Percentiles rank a stretch among this genome's conserved stretches.
Evolutionary conservation across 495 filamentous ascomycete genomes (phyloP).

Genomic region (Penicillium salamii): DNA sequence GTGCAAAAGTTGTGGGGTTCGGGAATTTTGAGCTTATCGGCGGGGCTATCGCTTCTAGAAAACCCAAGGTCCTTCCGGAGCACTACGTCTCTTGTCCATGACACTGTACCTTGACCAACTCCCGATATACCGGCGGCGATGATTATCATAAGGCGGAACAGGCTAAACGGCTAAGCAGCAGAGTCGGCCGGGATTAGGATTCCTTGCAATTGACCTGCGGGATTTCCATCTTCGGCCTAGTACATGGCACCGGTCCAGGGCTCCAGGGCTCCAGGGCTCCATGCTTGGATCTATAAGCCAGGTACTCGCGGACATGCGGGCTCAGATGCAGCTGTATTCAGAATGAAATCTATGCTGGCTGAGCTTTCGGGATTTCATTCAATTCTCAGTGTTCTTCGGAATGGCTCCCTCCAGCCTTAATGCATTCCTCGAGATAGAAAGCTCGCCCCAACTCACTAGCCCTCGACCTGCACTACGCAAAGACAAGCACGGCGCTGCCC

Average conservation of each 20-base stretch:
- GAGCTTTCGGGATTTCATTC: not conserved
- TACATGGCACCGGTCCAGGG: not conserved
- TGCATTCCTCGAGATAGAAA: conserved; percentile 35
- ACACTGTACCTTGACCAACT: too few relatives aligned
- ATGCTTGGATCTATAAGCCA: not conserved
- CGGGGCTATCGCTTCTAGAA: conserved; percentile 9
- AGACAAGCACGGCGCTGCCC: conserved; percentile 26
- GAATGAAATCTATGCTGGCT: not conserved
- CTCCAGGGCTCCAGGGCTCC: not conserved
- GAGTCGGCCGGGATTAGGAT: not conserved
- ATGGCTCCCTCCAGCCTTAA: conserved; percentile 31
- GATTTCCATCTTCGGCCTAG: not conserved
- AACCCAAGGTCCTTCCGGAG: not conserved
- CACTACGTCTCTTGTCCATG: too few relatives aligned
- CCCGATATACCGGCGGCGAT: too few relatives aligned
- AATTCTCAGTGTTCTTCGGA: not conserved
- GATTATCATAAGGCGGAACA: too few relatives aligned
- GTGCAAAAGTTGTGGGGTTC: not conserved
- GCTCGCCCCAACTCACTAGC: conserved; percentile 23
- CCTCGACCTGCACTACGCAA: conserved; percentile 32
- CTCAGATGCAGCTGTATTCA: too few relatives aligned
- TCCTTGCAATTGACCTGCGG: not conserved
- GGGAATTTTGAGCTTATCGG: conserved; percentile 25
- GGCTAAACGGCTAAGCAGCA: not conserved
- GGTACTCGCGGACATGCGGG: too few relatives aligned